phyloP scores from a whole-genome alignment of 2,329 filamentous ascomycete species.

The Didymella arachidicola region DNA sequence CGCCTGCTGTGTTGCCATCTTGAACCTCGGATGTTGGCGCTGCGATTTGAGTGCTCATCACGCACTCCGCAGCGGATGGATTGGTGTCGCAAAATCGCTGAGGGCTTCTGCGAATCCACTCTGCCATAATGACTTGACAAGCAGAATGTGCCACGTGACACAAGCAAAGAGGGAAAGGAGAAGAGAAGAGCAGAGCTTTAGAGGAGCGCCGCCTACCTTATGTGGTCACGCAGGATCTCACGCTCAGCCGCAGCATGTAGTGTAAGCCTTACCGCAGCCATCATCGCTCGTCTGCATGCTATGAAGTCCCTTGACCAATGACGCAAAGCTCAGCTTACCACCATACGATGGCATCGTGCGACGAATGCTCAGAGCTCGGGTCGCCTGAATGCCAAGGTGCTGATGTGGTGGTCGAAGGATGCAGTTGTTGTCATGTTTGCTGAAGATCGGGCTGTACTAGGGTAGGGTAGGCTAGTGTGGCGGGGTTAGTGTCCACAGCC shows the following conservation, averaged over 20 bases:
- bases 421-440: conserved; percentile 1
- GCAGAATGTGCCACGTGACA: conserved; percentile 3
- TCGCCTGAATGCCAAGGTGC: conserved; percentile 9
- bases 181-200: not conserved
- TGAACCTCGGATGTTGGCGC: no score
- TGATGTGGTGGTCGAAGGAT: conserved; percentile 8
- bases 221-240: conserved; percentile 5
- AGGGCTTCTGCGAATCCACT: conserved; percentile 3
- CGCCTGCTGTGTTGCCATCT: no score
- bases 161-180: not conserved
- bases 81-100: not conserved
- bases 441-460: conserved; percentile 1
- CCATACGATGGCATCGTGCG: not conserved
- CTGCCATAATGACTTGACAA: not conserved
- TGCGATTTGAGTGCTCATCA: no score
- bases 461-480: not conserved
- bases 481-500: conserved; percentile 6
- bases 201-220: conserved; percentile 8
- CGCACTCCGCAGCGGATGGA: not conserved
- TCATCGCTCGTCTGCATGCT: not conserved
- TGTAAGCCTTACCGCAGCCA: conserved; percentile 16
- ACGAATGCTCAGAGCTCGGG: conserved; percentile 1
- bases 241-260: conserved; percentile 15
- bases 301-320: not conserved
- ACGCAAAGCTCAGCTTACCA: not conserved